These are phyloP conservation scores for Tricholomella constricta DNA, from an alignment of 768 basidiomycete species.

Conservation along the genomic window DNA sequence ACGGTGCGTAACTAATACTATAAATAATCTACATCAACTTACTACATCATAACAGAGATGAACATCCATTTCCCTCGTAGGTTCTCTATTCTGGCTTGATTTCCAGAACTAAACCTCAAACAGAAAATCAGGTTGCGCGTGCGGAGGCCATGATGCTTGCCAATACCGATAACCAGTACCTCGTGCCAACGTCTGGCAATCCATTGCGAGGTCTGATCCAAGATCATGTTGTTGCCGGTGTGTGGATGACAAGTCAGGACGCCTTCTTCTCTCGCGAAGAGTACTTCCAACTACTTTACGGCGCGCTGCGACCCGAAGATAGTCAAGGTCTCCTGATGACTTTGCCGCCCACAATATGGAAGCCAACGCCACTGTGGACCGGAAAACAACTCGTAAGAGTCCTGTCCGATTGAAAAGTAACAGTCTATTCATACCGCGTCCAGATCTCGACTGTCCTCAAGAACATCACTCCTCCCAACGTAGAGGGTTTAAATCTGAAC, in stretches of 20 bases:
- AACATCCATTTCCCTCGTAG: conserved; percentile 98
- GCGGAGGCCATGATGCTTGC: conserved; percentile 94
- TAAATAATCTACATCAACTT: conserved; percentile 14
- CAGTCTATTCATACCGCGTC: not conserved
- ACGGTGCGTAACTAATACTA: conserved; percentile 50
- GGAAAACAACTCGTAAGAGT: conserved; percentile 91
- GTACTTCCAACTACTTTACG: conserved; percentile 95
- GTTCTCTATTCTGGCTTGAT: conserved; percentile 28
- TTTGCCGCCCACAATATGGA: conserved; percentile 90
- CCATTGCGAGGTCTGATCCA: conserved; percentile 97
- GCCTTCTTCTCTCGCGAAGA: conserved; percentile 95
- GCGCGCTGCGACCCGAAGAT: conserved; percentile 89
- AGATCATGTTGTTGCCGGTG: conserved; percentile 97
- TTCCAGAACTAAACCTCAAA: conserved; percentile 1
- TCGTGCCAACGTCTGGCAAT: conserved; percentile 98
- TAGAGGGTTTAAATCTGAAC: conserved; percentile 80
- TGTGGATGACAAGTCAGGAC: conserved; percentile 99
- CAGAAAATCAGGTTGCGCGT: conserved; percentile 93
- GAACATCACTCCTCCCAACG: conserved; percentile 83
- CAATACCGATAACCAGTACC: conserved; percentile 97
- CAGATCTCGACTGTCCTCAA: conserved; percentile 93
- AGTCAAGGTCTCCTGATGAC: conserved; percentile 74
- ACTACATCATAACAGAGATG: conserved; percentile 69
- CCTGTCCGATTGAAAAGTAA: not conserved
- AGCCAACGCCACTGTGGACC: conserved; percentile 90